Evolutionary conservation across 225 moss, liverwort and hornwort genomes (phyloP).

Genomic region (Climacium dendroides): DNA sequence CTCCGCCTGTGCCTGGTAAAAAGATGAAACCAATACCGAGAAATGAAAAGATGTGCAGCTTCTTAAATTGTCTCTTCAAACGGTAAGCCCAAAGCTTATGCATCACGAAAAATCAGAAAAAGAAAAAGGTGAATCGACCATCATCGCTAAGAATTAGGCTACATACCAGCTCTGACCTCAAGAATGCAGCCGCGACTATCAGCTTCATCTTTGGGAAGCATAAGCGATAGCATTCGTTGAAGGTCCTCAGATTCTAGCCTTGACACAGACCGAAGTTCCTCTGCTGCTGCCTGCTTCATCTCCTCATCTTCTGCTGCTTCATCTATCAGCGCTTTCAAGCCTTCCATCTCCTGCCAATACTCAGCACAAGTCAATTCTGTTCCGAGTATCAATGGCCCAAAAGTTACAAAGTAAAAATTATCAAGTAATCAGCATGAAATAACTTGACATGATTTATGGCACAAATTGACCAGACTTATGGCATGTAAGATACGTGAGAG

Average conservation of each 20-base stretch:
- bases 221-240: constrained; percentile 59
- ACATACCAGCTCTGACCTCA: constrained; percentile 96
- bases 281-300: constrained; percentile 62
- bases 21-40: neutral
- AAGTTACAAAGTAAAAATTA: neutral
- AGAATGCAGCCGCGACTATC: constrained; percentile 88
- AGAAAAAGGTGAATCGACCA: neutral
- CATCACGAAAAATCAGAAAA: neutral
- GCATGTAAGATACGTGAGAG: neutral
- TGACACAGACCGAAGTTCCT: constrained; percentile 52
- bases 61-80: neutral
- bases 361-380: neutral
- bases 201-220: constrained; percentile 92
- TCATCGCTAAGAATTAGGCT: neutral
- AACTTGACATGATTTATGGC: neutral
- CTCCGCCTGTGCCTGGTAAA: constrained; percentile 71
- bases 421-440: neutral
- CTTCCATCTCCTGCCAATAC: constrained; percentile 58
- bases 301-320: constrained; percentile 78
- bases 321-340: constrained; percentile 49
- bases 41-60: neutral
- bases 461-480: neutral
- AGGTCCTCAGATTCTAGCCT: constrained; percentile 66
- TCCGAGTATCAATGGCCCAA: neutral
- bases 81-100: neutral